Base-by-base conservation (phyloP, 805 yeast species). In the Teunomyces barrocoloradensis region DNA sequence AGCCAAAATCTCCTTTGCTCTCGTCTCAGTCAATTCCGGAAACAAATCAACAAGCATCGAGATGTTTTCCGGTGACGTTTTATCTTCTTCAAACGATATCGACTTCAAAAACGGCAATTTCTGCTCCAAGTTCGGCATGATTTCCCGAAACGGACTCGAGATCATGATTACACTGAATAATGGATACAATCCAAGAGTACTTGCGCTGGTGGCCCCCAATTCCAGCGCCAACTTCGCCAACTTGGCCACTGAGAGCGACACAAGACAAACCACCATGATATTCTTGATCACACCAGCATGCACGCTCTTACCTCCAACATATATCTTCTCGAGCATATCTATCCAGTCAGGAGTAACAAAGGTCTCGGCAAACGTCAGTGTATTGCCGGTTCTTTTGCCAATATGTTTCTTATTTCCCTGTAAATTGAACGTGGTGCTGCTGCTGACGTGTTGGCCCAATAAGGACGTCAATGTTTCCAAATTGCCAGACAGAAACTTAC, bases 341-440 rank as follows among this genome's bases (percentile, higher is more conserved):
- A 84, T 62, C 90, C 90, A 86, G 9, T 71, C 65, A 1, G 66
- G 56, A 17, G 69, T 69, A 2, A 84, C 79, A 61, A 85, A 87
- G 17, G 55, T 58, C 47, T 79, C 85, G 1, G 81, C 74, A 61
- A 85, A 83, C 2, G 50, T 54, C 4, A 61, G 54, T 0, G 69
- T 56, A 37, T 52, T 58, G 37, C 45, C 50, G 20, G 55, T 47
- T 40, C 59, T 64, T 42, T 61, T 64, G 44, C 55, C 61, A 27
- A 64, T 51, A n/a, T 56, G 61, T 20, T 46, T 53, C 30, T 47
- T 52, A 6, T 49, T 50, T 3, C 48, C 48, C 11, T 45, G 53
- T 13, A 44, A 15, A 13, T 46, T 45, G 21, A 56, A 44, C 9
- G 57, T 59, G 34, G 51, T 59, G n/a, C 54, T 42, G 38, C 42